A percentile compares a stretch with the other conserved stretches of the same genome.
phyloP scores from a whole-genome alignment of 352 stramenopile genomes.

The Globisporangium camurandrum region DNA sequence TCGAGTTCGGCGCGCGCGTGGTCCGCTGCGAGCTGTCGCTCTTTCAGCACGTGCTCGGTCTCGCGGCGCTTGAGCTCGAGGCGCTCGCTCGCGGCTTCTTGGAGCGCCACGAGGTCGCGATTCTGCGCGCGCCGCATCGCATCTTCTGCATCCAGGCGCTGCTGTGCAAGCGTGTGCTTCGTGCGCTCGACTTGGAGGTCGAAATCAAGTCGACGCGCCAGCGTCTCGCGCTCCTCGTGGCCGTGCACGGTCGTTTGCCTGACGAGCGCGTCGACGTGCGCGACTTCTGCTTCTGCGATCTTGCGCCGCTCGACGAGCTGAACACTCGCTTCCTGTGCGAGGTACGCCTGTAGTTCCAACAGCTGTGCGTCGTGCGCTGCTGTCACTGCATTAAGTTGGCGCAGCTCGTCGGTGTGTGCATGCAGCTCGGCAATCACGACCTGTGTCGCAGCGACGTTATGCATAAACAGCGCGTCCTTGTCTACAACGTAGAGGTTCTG shows the following conservation, averaged over 20 bases:
- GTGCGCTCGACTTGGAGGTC: constrained; percentile 42
- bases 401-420: constrained; percentile 23
- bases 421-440: constrained; percentile 50
- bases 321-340: constrained; percentile 56
- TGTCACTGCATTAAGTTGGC: constrained; percentile 17
- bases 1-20: constrained; percentile 40
- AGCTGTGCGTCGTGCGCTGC: constrained; percentile 26
- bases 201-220: constrained; percentile 33
- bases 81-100: constrained; percentile 50
- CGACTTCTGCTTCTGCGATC: constrained; percentile 39
- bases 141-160: constrained; percentile 41
- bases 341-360: constrained; percentile 32
- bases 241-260: constrained; percentile 30
- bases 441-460: constrained; percentile 86
- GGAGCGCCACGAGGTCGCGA: constrained; percentile 45
- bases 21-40: constrained; percentile 42
- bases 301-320: constrained; percentile 56
- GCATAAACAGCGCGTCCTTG: constrained; percentile 89
- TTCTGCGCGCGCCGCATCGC: constrained; percentile 36
- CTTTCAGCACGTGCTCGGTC: constrained; percentile 54
- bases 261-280: constrained; percentile 24
- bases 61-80: constrained; percentile 48
- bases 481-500: constrained; percentile 85
- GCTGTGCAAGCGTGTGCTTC: constrained; percentile 38
- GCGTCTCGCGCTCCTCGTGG: constrained; percentile 46